These are phyloP conservation scores for Boletus edulis DNA, from an alignment of 768 basidiomycete species.

Conservation along the genomic window DNA sequence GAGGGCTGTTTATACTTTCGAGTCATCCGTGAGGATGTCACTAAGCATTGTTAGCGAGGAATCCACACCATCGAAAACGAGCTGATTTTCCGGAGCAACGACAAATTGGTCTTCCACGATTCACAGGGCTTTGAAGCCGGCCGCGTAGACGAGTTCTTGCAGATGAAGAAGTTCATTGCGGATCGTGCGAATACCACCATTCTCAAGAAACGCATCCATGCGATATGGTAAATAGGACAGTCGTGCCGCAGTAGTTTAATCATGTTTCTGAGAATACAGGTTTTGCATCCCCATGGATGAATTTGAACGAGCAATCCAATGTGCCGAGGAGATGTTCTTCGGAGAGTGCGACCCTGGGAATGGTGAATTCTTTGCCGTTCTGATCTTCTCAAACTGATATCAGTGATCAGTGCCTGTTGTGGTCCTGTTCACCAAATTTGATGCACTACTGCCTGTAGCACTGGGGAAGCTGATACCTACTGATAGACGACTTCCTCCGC, in stretches of 20 bases:
- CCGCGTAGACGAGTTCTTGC: neutral
- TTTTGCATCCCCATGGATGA: slow-evolving; percentile 9
- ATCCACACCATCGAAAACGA: slow-evolving; percentile 1
- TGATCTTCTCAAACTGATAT: neutral
- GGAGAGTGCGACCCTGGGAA: neutral
- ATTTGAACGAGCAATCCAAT: neutral
- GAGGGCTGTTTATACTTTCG: no score
- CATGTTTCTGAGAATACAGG: neutral
- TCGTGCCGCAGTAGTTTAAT: no score
- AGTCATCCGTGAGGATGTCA: no score
- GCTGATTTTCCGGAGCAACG: slow-evolving; percentile 2
- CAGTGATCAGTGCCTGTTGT: slow-evolving; percentile 2
- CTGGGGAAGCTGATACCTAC: neutral
- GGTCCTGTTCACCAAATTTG: slow-evolving; percentile 9
- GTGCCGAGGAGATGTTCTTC: slow-evolving; percentile 2
- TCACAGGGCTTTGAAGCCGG: slow-evolving; percentile 6
- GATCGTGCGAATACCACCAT: neutral
- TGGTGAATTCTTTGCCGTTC: neutral
- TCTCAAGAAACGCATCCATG: slow-evolving; percentile 7
- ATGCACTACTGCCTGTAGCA: slow-evolving; percentile 1
- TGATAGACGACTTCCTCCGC: neutral
- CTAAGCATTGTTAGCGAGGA: neutral
- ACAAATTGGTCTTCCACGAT: slow-evolving; percentile 1
- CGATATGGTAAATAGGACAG: neutral
- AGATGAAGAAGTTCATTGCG: slow-evolving; percentile 2